Conservation (phyloP, 2,329 filamentous ascomycete species). For the Ophiobolus disseminans region DNA sequence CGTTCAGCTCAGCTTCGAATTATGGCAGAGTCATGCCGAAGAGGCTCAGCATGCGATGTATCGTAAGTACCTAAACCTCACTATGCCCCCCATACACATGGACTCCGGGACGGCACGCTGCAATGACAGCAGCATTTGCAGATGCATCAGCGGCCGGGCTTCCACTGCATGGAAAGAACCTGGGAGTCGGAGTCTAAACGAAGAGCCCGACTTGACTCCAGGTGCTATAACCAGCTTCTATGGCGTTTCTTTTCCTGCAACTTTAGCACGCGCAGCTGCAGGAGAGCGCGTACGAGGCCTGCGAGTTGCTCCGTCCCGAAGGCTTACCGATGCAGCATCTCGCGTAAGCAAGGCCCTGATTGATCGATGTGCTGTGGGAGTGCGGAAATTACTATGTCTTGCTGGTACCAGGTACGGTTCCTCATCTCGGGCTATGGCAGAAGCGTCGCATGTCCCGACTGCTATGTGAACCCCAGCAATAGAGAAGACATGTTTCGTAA, state of each 20-base stretch:
- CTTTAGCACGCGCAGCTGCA: constrained; percentile 22
- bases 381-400: constrained; percentile 24
- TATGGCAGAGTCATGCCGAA: not conserved
- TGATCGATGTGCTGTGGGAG: constrained; percentile 15
- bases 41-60: constrained; percentile 9
- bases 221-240: constrained; percentile 8
- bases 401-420: constrained; percentile 10
- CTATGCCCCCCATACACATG: not conserved
- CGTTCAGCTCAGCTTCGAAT: constrained; percentile 1
- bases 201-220: not conserved
- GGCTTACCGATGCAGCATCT: constrained; percentile 18
- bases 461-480: constrained; percentile 3
- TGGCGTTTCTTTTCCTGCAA: constrained; percentile 11
- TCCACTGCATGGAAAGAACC: constrained; percentile 15
- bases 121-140: constrained; percentile 20
- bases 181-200: constrained; percentile 1
- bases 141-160: constrained; percentile 23
- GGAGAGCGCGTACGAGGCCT: constrained; percentile 15
- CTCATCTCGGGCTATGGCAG: constrained; percentile 21
- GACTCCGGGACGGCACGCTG: constrained; percentile 34
- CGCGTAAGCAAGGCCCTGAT: constrained; percentile 27
- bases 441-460: constrained; percentile 22
- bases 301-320: constrained; percentile 17
- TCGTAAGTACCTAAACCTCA: constrained; percentile 4
- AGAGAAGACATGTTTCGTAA: constrained; percentile 10